Base-by-base conservation (phyloP, 2,329 filamentous ascomycete species). In the Venturia nashicola region DNA sequence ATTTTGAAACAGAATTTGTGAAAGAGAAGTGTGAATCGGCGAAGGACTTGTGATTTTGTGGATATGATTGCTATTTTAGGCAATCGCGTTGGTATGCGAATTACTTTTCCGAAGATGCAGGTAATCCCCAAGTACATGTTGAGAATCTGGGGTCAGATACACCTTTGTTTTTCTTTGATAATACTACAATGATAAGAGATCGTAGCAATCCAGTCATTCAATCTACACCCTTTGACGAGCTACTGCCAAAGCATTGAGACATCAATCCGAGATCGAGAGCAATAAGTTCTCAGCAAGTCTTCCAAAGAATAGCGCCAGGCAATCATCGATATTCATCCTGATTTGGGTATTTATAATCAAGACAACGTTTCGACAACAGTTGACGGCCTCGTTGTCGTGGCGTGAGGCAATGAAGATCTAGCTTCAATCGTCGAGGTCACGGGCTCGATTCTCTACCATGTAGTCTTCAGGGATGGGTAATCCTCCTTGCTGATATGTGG, bases 401-500 rank as follows among this genome's bases (percentile, higher is more conserved):
- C 14, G 32, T 36, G 14, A 23, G 27, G 32, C 16, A 12, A 34
- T 11, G 27, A 36, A 57, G 32, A 16, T 18, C 32, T 14, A n/a
- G 16, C 32, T 36, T 36, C 51, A 57, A 36, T n/a, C 8, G 18
- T 57, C 51, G 12, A 36, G n/a, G 27, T 16, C 27, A 8, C 32
- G 2, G 23, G 16, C 4, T 9, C 32, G 5, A 20, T n/a, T 12
- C 5, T 57, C 48, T 57, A 80, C 83, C 83, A 89, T 0, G 83
- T 86, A 0, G 84, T 86, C 67, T 80, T 79, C 59, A 89, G 72
- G 66, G 82, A 80, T 0, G 85, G 82, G 70, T 89, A 90, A 8
- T 89, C 83, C 65, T 85, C 82, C 7, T 84, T 80, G 64, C 80
- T 81, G 57, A 85, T 75, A 5, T 81, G 75, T 43, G 88, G 72